These are phyloP conservation scores for Penicillium ucsense DNA, from an alignment of 495 filamentous ascomycete genomes.

Conservation along the genomic window DNA sequence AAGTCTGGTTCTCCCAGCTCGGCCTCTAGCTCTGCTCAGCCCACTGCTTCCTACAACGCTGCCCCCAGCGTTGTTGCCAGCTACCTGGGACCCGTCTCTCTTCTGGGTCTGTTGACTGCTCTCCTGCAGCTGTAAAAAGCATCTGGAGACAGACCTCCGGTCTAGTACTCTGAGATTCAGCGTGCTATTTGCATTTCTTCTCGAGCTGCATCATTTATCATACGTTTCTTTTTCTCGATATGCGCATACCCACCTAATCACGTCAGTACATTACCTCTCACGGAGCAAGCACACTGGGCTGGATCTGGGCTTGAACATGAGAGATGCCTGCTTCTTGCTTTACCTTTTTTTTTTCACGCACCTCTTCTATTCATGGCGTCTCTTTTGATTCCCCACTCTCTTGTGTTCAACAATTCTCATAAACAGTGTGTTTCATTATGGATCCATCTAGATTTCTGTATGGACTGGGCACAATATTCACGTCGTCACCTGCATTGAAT, in stretches of 20 bases:
- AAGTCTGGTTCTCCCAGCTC: conserved; percentile 6
- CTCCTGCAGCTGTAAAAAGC: conserved; percentile 28
- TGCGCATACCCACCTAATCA: conserved; percentile 18
- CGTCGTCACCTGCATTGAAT: too few species aligned
- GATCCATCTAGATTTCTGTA: too few species aligned
- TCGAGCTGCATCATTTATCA: not conserved
- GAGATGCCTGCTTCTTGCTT: conserved; percentile 1
- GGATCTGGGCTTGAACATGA: conserved; percentile 17
- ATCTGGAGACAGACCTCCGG: too few species aligned
- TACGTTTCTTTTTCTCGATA: too few species aligned
- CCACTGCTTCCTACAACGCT: conserved; percentile 15
- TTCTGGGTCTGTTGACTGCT: conserved; percentile 26
- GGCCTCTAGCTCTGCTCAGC: conserved; percentile 12
- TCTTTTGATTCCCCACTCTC: not conserved
- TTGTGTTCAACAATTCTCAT: not conserved
- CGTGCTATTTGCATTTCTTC: conserved; percentile 1
- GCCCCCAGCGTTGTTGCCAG: conserved; percentile 16
- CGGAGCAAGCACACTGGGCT: conserved; percentile 16
- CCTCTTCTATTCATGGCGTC: not conserved
- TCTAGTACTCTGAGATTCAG: not conserved
- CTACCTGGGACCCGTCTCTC: conserved; percentile 16
- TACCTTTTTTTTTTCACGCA: conserved; percentile 11
- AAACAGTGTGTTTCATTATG: too few species aligned
- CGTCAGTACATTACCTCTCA: conserved; percentile 1
- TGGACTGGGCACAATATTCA: too few species aligned